Base-by-base conservation (phyloP, 352 stramenopile genomes). In the Halophytophthora batemanensis region DNA sequence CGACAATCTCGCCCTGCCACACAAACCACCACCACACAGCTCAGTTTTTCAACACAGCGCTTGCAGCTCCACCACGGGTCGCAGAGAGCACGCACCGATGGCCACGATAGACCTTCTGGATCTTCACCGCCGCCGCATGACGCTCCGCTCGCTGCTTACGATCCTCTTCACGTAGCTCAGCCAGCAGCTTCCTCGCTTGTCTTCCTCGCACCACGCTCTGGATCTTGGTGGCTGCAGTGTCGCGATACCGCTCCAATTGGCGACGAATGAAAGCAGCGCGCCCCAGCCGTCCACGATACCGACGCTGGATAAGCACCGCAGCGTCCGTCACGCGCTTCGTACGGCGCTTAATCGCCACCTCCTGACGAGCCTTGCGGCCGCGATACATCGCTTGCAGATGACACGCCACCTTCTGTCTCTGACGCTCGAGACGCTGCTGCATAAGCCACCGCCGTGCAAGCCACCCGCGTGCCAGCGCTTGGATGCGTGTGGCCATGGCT, bases 91-190 rank as follows among this genome's bases (percentile, higher is more conserved):
- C 65, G 43, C 59, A 88, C 69, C 79, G 69, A 45, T 90, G 77
- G 6, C 79, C 75, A 18, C 82, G 79, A 54, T 90, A 89, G 12
- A 90, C 66, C 45, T 71, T 71, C 55, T 92, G 82, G 50, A 92
- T 87, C 18, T 68, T 67, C 28, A 70, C 69, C 23, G 73, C 77
- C 6, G 74, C 64, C 8, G 58, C 64, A 14, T 78, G 62, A 14
- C 82, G 73, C 13, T 71, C 49, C 11, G 45, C 56, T 28, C 63
- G 53, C 31, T 55, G 56, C 11, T 69, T 50, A 7, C 49, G 53
- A 2, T 69, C 61, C 22, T 74, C 45, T 17, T 74, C 62, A 38
- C 66, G 60, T 22, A 86, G 25, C 1, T 65, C 57, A 7, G 45
- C 14, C 17, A 77, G 43, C 23, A 71, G 44, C 3, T 64, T 66